Conservation (phyloP, 2,329 filamentous ascomycete genomes). For the Clonostachys rhizophaga region DNA sequence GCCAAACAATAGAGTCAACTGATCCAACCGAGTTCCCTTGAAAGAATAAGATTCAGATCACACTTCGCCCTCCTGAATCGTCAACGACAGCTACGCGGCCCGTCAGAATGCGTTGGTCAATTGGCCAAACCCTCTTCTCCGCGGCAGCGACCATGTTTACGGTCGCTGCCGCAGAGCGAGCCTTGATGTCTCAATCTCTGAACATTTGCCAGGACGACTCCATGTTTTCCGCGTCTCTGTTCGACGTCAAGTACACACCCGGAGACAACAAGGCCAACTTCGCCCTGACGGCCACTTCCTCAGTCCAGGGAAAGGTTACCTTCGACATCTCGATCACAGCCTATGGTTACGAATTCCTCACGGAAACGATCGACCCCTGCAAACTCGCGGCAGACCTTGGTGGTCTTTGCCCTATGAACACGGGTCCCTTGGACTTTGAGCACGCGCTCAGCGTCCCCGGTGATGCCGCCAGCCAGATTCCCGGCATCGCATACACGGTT, state of each 20-base stretch:
- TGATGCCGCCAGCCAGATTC: slow-evolving; percentile 60
- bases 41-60: too few species aligned
- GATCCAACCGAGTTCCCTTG: too few species aligned
- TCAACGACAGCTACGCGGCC: background rate
- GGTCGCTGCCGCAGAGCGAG: slow-evolving; percentile 52
- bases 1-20: too few species aligned
- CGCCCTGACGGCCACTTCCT: slow-evolving; percentile 75
- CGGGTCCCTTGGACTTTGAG: slow-evolving; percentile 71
- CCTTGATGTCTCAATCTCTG: slow-evolving; percentile 79
- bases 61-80: too few species aligned
- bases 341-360: slow-evolving; percentile 74
- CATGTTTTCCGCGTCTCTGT: slow-evolving; percentile 80
- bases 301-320: slow-evolving; percentile 75
- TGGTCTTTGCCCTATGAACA: slow-evolving; percentile 87
- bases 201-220: slow-evolving; percentile 82
- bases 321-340: slow-evolving; percentile 74
- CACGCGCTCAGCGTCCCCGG: slow-evolving; percentile 61
- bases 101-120: slow-evolving; percentile 40
- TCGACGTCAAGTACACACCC: slow-evolving; percentile 79
- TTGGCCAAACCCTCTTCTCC: slow-evolving; percentile 38
- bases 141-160: slow-evolving; percentile 36
- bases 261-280: slow-evolving; percentile 68
- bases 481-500: slow-evolving; percentile 81
- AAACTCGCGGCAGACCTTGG: slow-evolving; percentile 46
- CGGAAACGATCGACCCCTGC: slow-evolving; percentile 71